Conservation (phyloP, 306 rosid genomes). For the Pyrus pyrifolia region DNA sequence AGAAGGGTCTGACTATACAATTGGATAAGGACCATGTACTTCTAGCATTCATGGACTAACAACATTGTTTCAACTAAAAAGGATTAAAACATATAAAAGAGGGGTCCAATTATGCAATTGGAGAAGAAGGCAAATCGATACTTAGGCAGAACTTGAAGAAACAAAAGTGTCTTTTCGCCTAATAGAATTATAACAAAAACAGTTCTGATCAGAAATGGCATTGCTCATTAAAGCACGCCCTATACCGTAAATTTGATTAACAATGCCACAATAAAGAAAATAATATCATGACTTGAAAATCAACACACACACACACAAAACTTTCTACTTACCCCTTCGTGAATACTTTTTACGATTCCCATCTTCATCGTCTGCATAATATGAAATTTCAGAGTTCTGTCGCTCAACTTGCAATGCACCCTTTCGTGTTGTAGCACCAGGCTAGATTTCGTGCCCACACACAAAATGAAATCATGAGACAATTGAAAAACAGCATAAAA, state of each 20-base stretch:
- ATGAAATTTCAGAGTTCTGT: slow-evolving; percentile 81
- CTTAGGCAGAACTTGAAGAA: background rate
- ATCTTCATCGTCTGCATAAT: slow-evolving; percentile 97
- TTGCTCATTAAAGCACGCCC: background rate
- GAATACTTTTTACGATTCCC: slow-evolving; percentile 68
- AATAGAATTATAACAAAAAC: background rate
- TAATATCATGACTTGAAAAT: background rate
- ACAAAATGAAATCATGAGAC: slow-evolving; percentile 21
- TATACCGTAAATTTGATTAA: background rate
- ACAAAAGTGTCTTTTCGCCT: background rate
- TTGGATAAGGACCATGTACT: too few relatives aligned
- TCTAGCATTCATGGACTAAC: background rate
- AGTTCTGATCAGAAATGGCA: background rate
- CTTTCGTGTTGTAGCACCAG: slow-evolving; percentile 93
- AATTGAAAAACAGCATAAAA: slow-evolving; percentile 9
- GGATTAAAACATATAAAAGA: background rate
- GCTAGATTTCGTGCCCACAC: slow-evolving; percentile 47
- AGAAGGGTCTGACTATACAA: background rate
- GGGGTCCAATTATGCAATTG: background rate
- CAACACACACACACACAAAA: background rate
- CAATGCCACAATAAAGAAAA: background rate
- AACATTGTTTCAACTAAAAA: background rate
- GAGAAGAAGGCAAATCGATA: background rate
- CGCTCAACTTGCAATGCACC: slow-evolving; percentile 59
- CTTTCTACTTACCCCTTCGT: slow-evolving; percentile 62